Base-by-base conservation (phyloP, 2,329 filamentous ascomycete genomes). In the Trichophyton mentagrophytes region DNA sequence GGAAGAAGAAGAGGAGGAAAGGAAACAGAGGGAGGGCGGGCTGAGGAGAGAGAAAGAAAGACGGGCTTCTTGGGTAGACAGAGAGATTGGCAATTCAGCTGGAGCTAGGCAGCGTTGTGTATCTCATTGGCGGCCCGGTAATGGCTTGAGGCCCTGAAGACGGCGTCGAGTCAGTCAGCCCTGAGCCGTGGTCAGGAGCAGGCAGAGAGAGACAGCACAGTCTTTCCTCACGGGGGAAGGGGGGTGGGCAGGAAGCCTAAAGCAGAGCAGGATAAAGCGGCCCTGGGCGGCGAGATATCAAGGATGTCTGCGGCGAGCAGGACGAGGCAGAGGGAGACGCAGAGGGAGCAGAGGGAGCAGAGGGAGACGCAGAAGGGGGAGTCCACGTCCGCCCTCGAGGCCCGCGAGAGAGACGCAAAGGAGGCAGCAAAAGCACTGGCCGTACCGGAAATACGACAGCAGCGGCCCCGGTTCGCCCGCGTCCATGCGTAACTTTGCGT, bases 61-160 rank as follows among this genome's bases (percentile, higher is more conserved):
- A 22, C 33, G 30, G 49, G 49, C 25, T 27, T 36, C 40, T 36
- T 55, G 49, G 13, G 30, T 20, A 3, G 49, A 55, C 49, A 36
- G 27, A 55, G 49, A 55, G 49, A 55, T 55, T 55, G 49, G 8
- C 49, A 55, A 55, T 33, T 27, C 49, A 55, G 49, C 49, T 55
- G 49, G 49, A 33, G 27, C 49, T n/a, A 55, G 13, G 27, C 49
- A 36, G 30, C 49, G 49, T 17, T 55, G 27, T 55, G 49, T 55
- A 33, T 55, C 20, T 49, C 46, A 49, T 49, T 49, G 46, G 46
- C 46, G 46, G 46, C 11, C 46, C 20, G 46, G 46, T 49, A 49
- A 47, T 49, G 46, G 46, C 46, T 36, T 49, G 46, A 49, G 25
- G 20, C 46, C 40, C 5, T 49, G 8, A 25, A 25, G 46, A 25